Evolutionary conservation across 441 rosid species (phyloP).

Genomic region (Pelargonium citronellum): DNA sequence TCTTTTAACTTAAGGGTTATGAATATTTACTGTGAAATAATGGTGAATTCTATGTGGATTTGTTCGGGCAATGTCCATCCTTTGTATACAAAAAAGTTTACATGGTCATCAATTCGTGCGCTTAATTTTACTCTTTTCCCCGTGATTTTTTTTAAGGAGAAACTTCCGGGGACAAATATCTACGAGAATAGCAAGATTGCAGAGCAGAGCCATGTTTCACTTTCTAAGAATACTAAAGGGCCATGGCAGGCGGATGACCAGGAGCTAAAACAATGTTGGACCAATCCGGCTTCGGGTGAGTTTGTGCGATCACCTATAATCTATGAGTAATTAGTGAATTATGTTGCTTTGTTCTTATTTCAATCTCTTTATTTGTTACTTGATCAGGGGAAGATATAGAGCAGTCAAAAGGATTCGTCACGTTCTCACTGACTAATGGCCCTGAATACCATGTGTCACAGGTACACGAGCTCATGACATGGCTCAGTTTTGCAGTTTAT

Average conservation of each 20-base stretch:
- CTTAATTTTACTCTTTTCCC: background rate
- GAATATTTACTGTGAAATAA: background rate
- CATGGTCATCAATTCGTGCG: background rate
- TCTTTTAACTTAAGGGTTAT: no score
- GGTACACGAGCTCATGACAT: slow-evolving; percentile 33
- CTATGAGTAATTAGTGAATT: background rate
- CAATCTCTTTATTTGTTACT: slow-evolving; percentile 7
- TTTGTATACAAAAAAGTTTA: background rate
- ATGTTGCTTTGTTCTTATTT: background rate
- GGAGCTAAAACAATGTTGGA: slow-evolving; percentile 73
- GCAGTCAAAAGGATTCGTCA: slow-evolving; percentile 58
- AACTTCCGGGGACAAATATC: slow-evolving; percentile 49
- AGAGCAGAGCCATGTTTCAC: slow-evolving; percentile 42
- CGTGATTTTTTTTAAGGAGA: slow-evolving; percentile 29
- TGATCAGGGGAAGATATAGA: slow-evolving; percentile 46
- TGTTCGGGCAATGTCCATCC: no score
- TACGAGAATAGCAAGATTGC: slow-evolving; percentile 48
- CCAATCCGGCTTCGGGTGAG: slow-evolving; percentile 48
- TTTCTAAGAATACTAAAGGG: slow-evolving; percentile 52
- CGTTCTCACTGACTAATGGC: slow-evolving; percentile 86
- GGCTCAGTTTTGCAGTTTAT: no score
- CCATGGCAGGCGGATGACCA: slow-evolving; percentile 66
- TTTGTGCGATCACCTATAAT: background rate
- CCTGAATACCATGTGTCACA: slow-evolving; percentile 96
- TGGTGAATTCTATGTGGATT: background rate